Evolutionary conservation across 2,329 filamentous ascomycete species (phyloP).

Genomic region (Scleromitrula shiraiana): DNA sequence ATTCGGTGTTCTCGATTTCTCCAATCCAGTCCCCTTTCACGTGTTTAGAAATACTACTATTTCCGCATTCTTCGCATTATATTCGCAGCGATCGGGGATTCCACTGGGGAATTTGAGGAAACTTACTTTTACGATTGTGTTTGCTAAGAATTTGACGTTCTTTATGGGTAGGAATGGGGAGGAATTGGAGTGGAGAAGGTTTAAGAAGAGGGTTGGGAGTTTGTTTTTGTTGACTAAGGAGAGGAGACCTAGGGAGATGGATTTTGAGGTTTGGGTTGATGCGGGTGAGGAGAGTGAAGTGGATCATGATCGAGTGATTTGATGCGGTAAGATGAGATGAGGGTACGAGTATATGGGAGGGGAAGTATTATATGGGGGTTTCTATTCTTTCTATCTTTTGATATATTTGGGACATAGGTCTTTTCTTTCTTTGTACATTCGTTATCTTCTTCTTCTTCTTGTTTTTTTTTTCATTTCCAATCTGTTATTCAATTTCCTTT

Average conservation of each 20-base stretch:
- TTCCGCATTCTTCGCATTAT: not conserved
- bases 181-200: not conserved
- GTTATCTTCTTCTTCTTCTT: no score
- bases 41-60: not conserved
- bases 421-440: no score
- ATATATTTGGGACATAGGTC: no score
- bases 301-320: not conserved
- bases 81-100: not conserved
- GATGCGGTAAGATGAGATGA: no score
- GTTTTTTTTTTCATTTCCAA: no score
- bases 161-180: not conserved
- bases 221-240: not conserved
- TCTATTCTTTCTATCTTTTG: no score
- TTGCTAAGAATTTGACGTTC: not conserved
- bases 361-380: no score
- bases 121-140: not conserved
- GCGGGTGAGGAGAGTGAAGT: not conserved
- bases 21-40: not conserved
- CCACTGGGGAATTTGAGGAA: not conserved
- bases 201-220: slow-evolving; percentile 4
- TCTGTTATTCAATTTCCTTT: no score
- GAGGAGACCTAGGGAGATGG: not conserved
- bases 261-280: slow-evolving; percentile 4
- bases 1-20: not conserved
- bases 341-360: no score